Percentiles rank a stretch among this genome's conserved stretches.
phyloP scores from a whole-genome alignment of 345 rosid genomes.

The Cardiospermum halicacabum region DNA sequence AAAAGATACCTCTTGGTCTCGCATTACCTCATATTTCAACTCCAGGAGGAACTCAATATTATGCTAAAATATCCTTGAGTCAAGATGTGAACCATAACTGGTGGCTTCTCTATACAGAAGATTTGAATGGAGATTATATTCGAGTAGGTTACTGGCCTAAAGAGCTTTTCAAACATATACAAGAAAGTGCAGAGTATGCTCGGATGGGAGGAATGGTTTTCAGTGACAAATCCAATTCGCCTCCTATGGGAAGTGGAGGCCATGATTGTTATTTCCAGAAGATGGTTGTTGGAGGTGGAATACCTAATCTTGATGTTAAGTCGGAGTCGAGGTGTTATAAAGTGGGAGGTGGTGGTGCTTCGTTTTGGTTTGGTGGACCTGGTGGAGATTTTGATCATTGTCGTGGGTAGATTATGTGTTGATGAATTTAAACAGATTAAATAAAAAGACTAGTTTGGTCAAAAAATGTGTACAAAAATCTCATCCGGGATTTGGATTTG shows the following conservation, averaged over 20 bases:
- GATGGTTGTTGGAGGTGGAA: not conserved
- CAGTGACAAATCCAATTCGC: not conserved
- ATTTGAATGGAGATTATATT: no score
- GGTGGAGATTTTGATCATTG: no score
- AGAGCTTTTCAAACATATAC: not conserved
- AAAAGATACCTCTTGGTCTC: not conserved
- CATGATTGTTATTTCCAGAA: not conserved
- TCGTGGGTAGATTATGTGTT: no score
- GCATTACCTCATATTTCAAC: not conserved
- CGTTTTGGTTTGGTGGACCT: no score
- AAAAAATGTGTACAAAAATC: no score
- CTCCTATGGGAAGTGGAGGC: not conserved
- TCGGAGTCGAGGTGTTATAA: no score
- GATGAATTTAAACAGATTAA: no score
- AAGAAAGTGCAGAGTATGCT: not conserved
- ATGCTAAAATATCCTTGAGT: not conserved
- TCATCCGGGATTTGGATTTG: not conserved
- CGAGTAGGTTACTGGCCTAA: slow-evolving; percentile 2
- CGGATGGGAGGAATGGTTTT: slow-evolving; percentile 6
- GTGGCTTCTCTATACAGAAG: not conserved
- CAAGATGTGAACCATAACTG: no score
- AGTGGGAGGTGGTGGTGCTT: no score
- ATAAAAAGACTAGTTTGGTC: no score
- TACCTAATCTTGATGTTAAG: no score
- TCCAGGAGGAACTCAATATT: not conserved